phyloP scores from a whole-genome alignment of 2,329 filamentous ascomycete species.

The Knufia petricola region DNA sequence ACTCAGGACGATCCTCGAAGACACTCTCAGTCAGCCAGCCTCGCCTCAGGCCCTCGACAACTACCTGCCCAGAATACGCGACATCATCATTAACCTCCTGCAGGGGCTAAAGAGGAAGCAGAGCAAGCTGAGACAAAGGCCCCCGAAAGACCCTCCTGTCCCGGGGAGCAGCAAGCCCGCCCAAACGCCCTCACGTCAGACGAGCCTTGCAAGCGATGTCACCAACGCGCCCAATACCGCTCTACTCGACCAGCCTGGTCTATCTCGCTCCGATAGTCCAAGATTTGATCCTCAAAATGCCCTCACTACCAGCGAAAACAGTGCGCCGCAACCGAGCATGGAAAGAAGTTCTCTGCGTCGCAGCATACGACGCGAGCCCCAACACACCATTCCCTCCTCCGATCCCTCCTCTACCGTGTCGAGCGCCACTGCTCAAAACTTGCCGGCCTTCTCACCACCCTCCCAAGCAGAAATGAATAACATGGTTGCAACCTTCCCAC shows the following conservation, averaged over 20 bases:
- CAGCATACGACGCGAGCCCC: slow-evolving; percentile 5
- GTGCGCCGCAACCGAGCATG: background rate
- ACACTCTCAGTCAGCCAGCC: slow-evolving; percentile 92
- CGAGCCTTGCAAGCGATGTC: slow-evolving; percentile 38
- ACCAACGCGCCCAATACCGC: slow-evolving; percentile 37
- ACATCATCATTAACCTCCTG: slow-evolving; percentile 96
- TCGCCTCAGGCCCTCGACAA: slow-evolving; percentile 87
- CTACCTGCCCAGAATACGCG: slow-evolving; percentile 86
- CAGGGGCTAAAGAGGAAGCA: slow-evolving; percentile 97
- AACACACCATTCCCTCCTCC: slow-evolving; percentile 16
- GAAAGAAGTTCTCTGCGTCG: slow-evolving; percentile 11
- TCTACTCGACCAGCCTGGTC: slow-evolving; percentile 22
- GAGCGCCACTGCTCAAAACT: slow-evolving; percentile 46
- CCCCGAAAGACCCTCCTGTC: slow-evolving; percentile 41
- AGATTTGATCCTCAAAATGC: slow-evolving; percentile 19
- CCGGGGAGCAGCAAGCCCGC: slow-evolving; percentile 16
- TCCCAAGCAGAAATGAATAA: slow-evolving; percentile 37
- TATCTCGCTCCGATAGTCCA: slow-evolving; percentile 26
- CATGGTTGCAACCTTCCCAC: slow-evolving; percentile 19
- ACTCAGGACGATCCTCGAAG: slow-evolving; percentile 80
- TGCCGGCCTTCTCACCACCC: slow-evolving; percentile 65
- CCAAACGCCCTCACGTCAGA: slow-evolving; percentile 31
- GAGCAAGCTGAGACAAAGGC: slow-evolving; percentile 61
- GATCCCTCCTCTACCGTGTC: slow-evolving; percentile 43
- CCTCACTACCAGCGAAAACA: slow-evolving; percentile 37